Conservation (phyloP, 2,329 filamentous ascomycete genomes). For the Plenodomus tracheiphilus region DNA sequence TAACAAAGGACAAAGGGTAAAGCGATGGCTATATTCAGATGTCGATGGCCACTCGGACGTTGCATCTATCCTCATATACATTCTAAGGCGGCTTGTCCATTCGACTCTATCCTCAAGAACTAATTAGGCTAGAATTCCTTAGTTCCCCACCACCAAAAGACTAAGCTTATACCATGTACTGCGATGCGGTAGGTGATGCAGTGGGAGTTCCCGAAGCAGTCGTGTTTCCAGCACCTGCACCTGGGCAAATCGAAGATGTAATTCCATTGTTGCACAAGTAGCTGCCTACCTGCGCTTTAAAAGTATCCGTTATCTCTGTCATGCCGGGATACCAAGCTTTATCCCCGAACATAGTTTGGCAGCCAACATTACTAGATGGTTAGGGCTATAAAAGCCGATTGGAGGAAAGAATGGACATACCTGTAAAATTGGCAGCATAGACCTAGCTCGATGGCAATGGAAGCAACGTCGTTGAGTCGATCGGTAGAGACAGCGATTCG, state of each 20-base stretch:
- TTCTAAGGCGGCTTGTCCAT: background rate
- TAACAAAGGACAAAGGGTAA: background rate
- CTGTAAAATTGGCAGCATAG: slow-evolving; percentile 8
- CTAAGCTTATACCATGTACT: background rate
- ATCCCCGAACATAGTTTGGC: background rate
- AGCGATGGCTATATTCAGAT: background rate
- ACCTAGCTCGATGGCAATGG: slow-evolving; percentile 5
- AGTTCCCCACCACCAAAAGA: background rate
- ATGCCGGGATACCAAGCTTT: slow-evolving; percentile 8
- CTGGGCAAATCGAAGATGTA: slow-evolving; percentile 4
- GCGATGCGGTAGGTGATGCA: background rate
- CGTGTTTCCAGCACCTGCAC: slow-evolving; percentile 1
- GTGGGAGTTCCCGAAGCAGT: background rate
- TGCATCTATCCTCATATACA: background rate
- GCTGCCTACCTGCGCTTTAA: slow-evolving; percentile 10
- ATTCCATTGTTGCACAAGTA: slow-evolving; percentile 11
- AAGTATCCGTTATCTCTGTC: slow-evolving; percentile 1
- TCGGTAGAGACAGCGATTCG: slow-evolving; percentile 6
- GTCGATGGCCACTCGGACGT: background rate
- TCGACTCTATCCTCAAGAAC: background rate
- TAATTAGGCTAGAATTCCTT: slow-evolving; percentile 1
- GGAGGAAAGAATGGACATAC: slow-evolving; percentile 3
- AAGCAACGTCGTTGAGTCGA: slow-evolving; percentile 8
- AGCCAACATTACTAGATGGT: slow-evolving; percentile 6
- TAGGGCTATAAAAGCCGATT: slow-evolving; percentile 1